phyloP scores from a whole-genome alignment of 371 early-diverging fungal species.

The Conidiobolus incongruus region DNA sequence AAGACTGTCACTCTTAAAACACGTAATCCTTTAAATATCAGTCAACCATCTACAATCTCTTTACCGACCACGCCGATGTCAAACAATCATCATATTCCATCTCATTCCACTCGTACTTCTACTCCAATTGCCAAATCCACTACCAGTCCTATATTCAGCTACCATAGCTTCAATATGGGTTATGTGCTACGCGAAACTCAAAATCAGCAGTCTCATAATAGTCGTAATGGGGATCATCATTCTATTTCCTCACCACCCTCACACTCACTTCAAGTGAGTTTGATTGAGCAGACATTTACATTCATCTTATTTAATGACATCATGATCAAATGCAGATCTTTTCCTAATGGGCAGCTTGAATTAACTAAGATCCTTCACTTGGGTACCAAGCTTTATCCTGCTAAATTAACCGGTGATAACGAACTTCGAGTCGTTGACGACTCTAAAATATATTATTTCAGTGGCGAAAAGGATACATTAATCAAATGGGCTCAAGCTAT shows the following conservation, averaged over 20 bases:
- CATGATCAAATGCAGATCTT: constrained; percentile 13
- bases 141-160: constrained; percentile 1
- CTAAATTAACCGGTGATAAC: neutral
- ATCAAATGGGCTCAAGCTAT: no score
- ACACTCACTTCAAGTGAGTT: constrained; percentile 9
- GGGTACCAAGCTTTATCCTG: constrained; percentile 1
- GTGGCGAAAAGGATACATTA: neutral
- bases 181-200: neutral
- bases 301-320: constrained; percentile 28
- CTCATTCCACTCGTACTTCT: neutral
- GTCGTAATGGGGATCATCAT: constrained; percentile 4
- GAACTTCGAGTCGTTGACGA: constrained; percentile 4
- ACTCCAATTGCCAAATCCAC: neutral
- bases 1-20: constrained; percentile 7
- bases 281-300: constrained; percentile 11
- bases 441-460: constrained; percentile 2
- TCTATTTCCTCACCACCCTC: constrained; percentile 4
- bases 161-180: constrained; percentile 1
- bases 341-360: neutral
- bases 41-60: no score
- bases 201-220: neutral
- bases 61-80: no score
- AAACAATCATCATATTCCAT: no score
- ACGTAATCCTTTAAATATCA: no score
- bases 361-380: neutral